Conservation (phyloP, 2,329 filamentous ascomycete genomes). For the Sclerotinia minor region DNA sequence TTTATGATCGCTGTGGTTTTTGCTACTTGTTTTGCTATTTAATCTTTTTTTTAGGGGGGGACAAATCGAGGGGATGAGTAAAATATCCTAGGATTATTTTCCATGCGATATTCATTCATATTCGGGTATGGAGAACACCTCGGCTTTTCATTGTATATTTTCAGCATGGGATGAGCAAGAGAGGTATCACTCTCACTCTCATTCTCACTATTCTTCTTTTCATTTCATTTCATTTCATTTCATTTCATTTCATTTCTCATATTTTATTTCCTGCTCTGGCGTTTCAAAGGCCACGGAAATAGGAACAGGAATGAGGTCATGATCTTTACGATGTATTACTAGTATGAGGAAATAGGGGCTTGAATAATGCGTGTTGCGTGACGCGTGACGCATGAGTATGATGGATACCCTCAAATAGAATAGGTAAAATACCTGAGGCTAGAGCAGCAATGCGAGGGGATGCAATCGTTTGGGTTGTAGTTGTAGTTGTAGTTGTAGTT, state of each 20-base stretch:
- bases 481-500: too few relatives aligned
- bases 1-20: slow-evolving; percentile 38
- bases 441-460: background rate
- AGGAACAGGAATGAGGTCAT: background rate
- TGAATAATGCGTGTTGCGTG: too few relatives aligned
- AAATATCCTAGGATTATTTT: background rate
- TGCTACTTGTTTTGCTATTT: slow-evolving; percentile 19
- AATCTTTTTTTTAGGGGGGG: background rate
- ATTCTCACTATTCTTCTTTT: too few relatives aligned
- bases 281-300: background rate
- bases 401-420: background rate
- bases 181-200: background rate
- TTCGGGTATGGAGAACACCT: background rate
- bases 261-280: background rate
- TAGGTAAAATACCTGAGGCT: background rate
- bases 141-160: slow-evolving; percentile 1
- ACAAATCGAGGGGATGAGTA: background rate
- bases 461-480: background rate
- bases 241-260: too few relatives aligned
- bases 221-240: too few relatives aligned
- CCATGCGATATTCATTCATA: too few relatives aligned
- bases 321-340: background rate
- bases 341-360: background rate
- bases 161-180: background rate
- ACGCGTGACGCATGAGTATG: too few relatives aligned